Base-by-base conservation (phyloP, 768 basidiomycete genomes). In the Russula sp. region DNA sequence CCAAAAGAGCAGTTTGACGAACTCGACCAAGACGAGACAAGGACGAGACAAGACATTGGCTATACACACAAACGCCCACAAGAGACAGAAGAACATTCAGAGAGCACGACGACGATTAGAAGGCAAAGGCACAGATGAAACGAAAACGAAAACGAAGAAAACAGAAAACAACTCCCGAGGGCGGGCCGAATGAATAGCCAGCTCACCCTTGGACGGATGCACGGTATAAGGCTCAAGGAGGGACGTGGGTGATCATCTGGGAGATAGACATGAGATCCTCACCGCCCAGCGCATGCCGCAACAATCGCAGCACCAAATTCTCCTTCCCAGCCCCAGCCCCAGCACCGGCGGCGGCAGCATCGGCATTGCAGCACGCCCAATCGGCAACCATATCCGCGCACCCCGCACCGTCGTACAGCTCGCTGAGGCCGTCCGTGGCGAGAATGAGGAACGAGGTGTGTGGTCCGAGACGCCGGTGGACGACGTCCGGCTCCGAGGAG, bases 151-250 rank as follows among this genome's bases (percentile, higher is more conserved):
- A 11, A 25, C 25, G 25, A 47, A 25, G 46, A 47, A 5, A 39
- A 39, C 38, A 46, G 25, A 16, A 7, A 25, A 29, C n/a, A 47
- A 11, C 11, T 5, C 1, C 3, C 13, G 22, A n/a, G n/a, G n/a
- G n/a, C n/a, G 45, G 57, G 57, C 61, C 77, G 79, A 38, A 81
- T 74, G 35, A 80, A 80, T 72, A 3, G 79, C 80, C 20, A 76
- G 75, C 58, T 80, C 79, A 60, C 81, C 80, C 69, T 81, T 76
- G 79, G 78, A 80, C 46, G 75, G 73, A 20, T 75, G 76, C 45
- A 74, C 74, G 75, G 79, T 80, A 65, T 81, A n/a, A n/a, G n/a
- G n/a, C n/a, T n/a, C n/a, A n/a, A n/a, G n/a, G n/a, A n/a, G n/a
- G n/a, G n/a, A n/a, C 79, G 39, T 81, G 70, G 16, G 79, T 81